These are phyloP conservation scores for Begonia loranthoides DNA, from an alignment of 306 rosid genomes.

Conservation along the genomic window DNA sequence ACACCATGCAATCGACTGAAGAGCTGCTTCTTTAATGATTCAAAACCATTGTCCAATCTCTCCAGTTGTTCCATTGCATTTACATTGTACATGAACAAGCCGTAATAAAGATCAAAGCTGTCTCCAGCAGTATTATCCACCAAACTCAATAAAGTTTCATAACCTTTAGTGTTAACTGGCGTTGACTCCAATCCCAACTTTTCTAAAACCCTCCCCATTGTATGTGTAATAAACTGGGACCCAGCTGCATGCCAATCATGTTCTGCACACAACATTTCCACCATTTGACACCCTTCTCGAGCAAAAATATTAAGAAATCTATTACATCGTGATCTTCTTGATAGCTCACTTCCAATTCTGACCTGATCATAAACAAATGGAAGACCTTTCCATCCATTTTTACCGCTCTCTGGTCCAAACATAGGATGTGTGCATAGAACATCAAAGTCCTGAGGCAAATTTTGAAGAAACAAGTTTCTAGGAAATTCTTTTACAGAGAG, in stretches of 20 bases:
- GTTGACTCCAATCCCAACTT: constrained; percentile 48
- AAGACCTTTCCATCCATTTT: constrained; percentile 65
- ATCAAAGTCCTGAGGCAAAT: constrained; percentile 50
- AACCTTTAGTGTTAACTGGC: constrained; percentile 74
- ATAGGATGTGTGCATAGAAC: constrained; percentile 88
- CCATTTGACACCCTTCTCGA: constrained; percentile 78
- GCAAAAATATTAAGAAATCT: constrained; percentile 63
- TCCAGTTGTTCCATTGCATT: constrained; percentile 78
- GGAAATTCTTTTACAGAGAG: constrained; percentile 90
- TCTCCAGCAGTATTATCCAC: constrained; percentile 76
- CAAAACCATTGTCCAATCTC: constrained; percentile 49
- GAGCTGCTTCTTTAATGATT: constrained; percentile 63
- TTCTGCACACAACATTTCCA: constrained; percentile 85
- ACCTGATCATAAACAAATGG: constrained; percentile 69
- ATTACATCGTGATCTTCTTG: constrained; percentile 47
- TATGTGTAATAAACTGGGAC: constrained; percentile 81
- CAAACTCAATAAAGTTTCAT: constrained; percentile 63
- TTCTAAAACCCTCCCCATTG: constrained; percentile 71
- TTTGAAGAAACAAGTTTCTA: constrained; percentile 54
- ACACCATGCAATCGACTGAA: constrained; percentile 53
- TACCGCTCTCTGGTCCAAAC: constrained; percentile 97
- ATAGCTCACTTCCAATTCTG: constrained; percentile 38
- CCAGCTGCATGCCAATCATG: constrained; percentile 87
- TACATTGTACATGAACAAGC: constrained; percentile 70
- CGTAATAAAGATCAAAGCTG: constrained; percentile 85